Evolutionary conservation across 2,329 filamentous ascomycete genomes (phyloP), one percentile per base, ranked within the genome.

Genomic region (Beauveria scarabaeidicola): DNA sequence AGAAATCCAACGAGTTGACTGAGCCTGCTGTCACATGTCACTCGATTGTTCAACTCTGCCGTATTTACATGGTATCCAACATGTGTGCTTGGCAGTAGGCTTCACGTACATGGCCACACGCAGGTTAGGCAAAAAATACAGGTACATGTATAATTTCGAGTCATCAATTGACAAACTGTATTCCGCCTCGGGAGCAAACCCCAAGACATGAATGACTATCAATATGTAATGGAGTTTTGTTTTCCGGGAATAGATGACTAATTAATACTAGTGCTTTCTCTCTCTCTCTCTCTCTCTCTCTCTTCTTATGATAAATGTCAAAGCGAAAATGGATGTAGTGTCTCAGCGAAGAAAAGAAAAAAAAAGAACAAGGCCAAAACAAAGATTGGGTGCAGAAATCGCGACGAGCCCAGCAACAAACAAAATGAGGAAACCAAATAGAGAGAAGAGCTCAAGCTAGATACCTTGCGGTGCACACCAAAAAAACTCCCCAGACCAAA

Each of bases 401-500:
- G 56, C 58, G 25, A 41, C 4, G 38, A 38, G 36, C 44, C 54
- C 44, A 55, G 56, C 53, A 40, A 27, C 19, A 32, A 38, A 51
- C 25, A 56, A 47, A 32, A 46, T 7, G 41, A 38, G 40, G 17
- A 23, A 44, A 61, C 9, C 21, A 19, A 40, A 47, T 40, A 50
- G 40, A 56, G 29, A 29, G 27, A 58, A 59, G 55, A 63, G 25
- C 27, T 21, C 44, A 27, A 27, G 54, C 52, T 47, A 36, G 27
- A 54, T 19, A 36, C 19, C 17, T 36, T 7, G 15, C 43, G 19
- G 27, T 43, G 54, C 21, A 38, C 23, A 51, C n/a, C 27, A 25
- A 29, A 51, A 57, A 46, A 50, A 57, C 64, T 65, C 62, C 53
- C 51, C n/a, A 27, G 25, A 57, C 52, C 43, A 23, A 44, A 19